Evolutionary conservation across 2,329 filamentous ascomycete genomes (phyloP).

Genomic region (Botrytis hyacinthi): DNA sequence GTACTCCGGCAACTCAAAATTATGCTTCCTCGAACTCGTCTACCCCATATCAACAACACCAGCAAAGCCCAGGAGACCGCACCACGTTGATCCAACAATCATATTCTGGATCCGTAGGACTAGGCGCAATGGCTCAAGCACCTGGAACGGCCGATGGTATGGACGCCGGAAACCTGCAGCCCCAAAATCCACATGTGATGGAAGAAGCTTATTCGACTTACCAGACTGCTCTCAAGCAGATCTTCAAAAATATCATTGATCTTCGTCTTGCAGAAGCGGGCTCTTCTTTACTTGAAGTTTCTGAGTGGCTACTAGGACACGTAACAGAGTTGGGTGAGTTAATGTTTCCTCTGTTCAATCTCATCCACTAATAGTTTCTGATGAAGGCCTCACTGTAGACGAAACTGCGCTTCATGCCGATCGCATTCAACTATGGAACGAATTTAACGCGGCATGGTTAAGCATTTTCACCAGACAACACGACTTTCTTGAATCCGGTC

Average conservation of each 20-base stretch:
- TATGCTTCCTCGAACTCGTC: slow-evolving; percentile 52
- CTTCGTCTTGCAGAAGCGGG: slow-evolving; percentile 60
- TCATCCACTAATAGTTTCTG: slow-evolving; percentile 38
- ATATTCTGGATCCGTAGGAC: slow-evolving; percentile 50
- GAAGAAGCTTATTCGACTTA: slow-evolving; percentile 69
- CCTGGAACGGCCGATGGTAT: slow-evolving; percentile 43
- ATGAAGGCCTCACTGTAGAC: slow-evolving; percentile 77
- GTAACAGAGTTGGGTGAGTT: slow-evolving; percentile 64
- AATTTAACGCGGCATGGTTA: slow-evolving; percentile 94
- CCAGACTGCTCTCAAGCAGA: slow-evolving; percentile 58
- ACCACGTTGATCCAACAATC: slow-evolving; percentile 54
- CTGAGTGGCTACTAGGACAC: slow-evolving; percentile 65
- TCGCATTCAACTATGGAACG: slow-evolving; percentile 82
- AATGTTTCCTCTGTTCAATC: slow-evolving; percentile 34
- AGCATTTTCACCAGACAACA: slow-evolving; percentile 79
- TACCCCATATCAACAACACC: slow-evolving; percentile 56
- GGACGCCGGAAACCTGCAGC: slow-evolving; percentile 58
- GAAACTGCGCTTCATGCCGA: slow-evolving; percentile 72
- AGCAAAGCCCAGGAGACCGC: slow-evolving; percentile 54
- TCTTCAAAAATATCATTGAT: slow-evolving; percentile 60
- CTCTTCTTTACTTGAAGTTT: slow-evolving; percentile 57
- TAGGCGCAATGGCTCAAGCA: slow-evolving; percentile 49
- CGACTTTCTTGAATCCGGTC: slow-evolving; percentile 56
- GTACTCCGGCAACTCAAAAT: slow-evolving; percentile 52
- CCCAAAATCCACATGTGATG: slow-evolving; percentile 50